Percentiles rank a stretch among this genome's conserved stretches.
These are phyloP conservation scores for Litchi chinensis DNA, from an alignment of 345 rosid species.

Conservation along the genomic window DNA sequence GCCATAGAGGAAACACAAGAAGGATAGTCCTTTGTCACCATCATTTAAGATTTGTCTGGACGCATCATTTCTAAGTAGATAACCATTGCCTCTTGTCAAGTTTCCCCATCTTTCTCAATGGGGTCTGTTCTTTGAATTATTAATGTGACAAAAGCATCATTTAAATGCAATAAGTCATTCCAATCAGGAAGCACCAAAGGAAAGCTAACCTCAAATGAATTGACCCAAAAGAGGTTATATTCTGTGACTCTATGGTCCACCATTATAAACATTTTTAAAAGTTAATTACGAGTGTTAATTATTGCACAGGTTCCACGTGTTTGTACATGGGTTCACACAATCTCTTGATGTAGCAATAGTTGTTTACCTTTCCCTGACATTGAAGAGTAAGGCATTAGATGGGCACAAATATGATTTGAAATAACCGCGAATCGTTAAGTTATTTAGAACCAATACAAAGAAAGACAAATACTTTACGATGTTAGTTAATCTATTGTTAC, in stretches of 20 bases:
- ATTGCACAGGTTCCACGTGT: constrained; percentile 1
- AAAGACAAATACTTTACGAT: no score
- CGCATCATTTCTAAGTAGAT: constrained; percentile 18
- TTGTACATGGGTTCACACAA: neutral
- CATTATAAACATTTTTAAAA: neutral
- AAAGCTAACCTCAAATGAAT: neutral
- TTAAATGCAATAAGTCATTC: neutral
- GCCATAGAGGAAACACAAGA: neutral
- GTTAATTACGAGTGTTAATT: neutral
- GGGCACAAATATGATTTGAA: no score
- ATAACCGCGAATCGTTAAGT: no score
- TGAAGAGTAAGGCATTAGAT: no score
- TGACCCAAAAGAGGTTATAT: neutral
- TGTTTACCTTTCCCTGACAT: no score
- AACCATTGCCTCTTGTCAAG: neutral
- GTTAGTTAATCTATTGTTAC: no score
- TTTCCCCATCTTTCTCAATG: neutral
- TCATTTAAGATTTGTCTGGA: constrained; percentile 15
- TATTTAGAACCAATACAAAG: no score
- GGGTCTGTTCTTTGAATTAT: constrained; percentile 21
- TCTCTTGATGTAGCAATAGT: no score
- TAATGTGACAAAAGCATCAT: neutral
- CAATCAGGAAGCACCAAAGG: neutral
- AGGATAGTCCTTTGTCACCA: neutral
- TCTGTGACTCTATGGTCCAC: constrained; percentile 7